Conservation (phyloP, 805 yeast species). For the Kluyveromyces siamensis region DNA sequence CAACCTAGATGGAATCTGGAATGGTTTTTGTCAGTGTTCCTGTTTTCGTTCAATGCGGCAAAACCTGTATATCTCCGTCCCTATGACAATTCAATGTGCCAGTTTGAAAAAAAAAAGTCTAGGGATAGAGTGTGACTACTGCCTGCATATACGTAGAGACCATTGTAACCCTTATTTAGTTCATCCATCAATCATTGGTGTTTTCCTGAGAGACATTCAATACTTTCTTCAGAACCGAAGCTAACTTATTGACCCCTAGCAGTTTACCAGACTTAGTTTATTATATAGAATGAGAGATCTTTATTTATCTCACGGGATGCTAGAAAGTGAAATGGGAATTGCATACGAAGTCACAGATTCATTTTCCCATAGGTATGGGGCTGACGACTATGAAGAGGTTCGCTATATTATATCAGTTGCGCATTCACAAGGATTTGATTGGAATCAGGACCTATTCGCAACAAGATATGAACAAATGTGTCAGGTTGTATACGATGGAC, state of each 20-base stretch:
- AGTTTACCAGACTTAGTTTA: not conserved
- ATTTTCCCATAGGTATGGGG: not conserved
- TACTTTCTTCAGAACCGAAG: not conserved
- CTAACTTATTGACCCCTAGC: not conserved
- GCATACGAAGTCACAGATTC: constrained; percentile 9
- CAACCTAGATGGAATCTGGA: too few species aligned
- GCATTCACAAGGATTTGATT: constrained; percentile 65
- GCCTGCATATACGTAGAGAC: too few species aligned
- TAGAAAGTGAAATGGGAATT: constrained; percentile 13
- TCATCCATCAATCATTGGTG: not conserved
- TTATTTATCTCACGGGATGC: constrained; percentile 7
- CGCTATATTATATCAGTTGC: constrained; percentile 11
- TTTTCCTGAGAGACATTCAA: not conserved
- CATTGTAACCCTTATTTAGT: too few species aligned
- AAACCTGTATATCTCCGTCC: not conserved
- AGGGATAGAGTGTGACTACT: not conserved
- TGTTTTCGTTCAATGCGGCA: too few species aligned
- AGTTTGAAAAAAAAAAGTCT: too few species aligned
- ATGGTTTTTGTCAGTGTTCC: too few species aligned
- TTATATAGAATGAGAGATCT: not conserved
- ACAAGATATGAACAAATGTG: constrained; percentile 54
- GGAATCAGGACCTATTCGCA: constrained; percentile 74
- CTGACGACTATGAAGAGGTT: not conserved
- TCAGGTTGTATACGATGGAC: constrained; percentile 31
- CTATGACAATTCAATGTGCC: not conserved